Evolutionary conservation across 768 basidiomycete species (phyloP), one percentile per base, ranked within the genome.

Genomic region (Rubroboletus pulcherrimus): DNA sequence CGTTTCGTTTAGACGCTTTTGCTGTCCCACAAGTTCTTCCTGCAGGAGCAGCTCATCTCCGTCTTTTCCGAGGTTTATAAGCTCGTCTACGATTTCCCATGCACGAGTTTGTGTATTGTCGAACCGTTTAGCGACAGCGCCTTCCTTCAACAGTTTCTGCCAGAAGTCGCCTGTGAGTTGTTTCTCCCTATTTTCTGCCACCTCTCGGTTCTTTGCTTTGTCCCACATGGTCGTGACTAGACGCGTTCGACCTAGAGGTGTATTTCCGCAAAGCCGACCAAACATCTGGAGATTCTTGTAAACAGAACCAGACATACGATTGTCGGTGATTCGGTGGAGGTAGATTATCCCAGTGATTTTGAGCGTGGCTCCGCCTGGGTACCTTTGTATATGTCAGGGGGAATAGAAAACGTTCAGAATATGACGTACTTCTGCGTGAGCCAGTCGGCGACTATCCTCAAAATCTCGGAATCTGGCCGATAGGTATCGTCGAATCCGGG

Each of bases 201-300:
- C 15, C 1, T 12, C 9, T 5, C 1, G 29, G 34, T 68, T 68
- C 21, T 48, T 66, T 15, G 63, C 66, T 1, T 8, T 31, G 43
- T 66, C 66, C 76, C 75, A 77, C 70, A 73, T 74, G 2, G 71
- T 76, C 1, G 75, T 77, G n/a, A 71, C 62, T 14, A 77, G 56
- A 19, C 68, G 58, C 5, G 73, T 63, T 19, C 72, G 73, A 35
- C 17, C 59, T 29, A 72, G 49, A 7, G 68, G 61, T 4, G 57
- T 21, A 10, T 62, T 33, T 5, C 76, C 76, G 39, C 77, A 77
- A 17, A 77, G 54, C 26, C 65, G 60, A 26, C 63, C 57, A 54
- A 77, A 74, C 58, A 74, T 54, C 17, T 60, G 55, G 46, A 76
- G 67, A 54, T 73, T 74, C 40, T 62, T 66, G 24, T 48, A 46